Evolutionary conservation across 169 alveolate species (phyloP).

Genomic region (Plasmodium reichenowi): DNA sequence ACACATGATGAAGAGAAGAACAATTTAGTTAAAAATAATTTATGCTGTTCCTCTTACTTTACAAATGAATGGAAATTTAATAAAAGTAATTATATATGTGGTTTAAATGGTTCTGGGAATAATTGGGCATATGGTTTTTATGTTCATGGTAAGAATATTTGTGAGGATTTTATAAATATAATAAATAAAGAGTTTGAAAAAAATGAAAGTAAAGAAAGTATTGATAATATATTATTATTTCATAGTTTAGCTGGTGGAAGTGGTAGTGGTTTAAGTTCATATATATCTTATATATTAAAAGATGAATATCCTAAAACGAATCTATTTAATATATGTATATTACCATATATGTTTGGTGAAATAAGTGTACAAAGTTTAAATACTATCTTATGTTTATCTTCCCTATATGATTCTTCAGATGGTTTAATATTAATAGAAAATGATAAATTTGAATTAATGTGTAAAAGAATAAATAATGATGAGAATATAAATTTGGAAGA

Average conservation of each 20-base stretch:
- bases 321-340: conserved; percentile 66
- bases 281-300: conserved; percentile 58
- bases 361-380: conserved; percentile 78
- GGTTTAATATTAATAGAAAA: conserved; percentile 29
- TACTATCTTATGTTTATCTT: conserved; percentile 73
- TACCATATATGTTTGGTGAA: conserved; percentile 81
- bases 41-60: background rate
- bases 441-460: conserved; percentile 59
- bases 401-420: conserved; percentile 75
- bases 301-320: conserved; percentile 76
- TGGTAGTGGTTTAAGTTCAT: conserved; percentile 81
- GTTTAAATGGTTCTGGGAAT: conserved; percentile 75
- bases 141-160: conserved; percentile 70
- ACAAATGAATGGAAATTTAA: conserved; percentile 52
- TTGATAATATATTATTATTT: conserved; percentile 76
- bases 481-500: conserved; percentile 68
- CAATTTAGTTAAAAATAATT: background rate
- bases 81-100: conserved; percentile 37
- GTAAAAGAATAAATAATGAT: conserved; percentile 35
- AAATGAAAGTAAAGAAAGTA: conserved; percentile 71
- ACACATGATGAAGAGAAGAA: background rate
- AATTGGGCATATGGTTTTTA: conserved; percentile 75
- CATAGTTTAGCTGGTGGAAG: conserved; percentile 83
- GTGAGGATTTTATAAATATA: conserved; percentile 49
- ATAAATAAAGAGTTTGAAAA: conserved; percentile 45